These are phyloP conservation scores for Biscutella laevigata DNA, from an alignment of 441 rosid species.

Conservation along the genomic window DNA sequence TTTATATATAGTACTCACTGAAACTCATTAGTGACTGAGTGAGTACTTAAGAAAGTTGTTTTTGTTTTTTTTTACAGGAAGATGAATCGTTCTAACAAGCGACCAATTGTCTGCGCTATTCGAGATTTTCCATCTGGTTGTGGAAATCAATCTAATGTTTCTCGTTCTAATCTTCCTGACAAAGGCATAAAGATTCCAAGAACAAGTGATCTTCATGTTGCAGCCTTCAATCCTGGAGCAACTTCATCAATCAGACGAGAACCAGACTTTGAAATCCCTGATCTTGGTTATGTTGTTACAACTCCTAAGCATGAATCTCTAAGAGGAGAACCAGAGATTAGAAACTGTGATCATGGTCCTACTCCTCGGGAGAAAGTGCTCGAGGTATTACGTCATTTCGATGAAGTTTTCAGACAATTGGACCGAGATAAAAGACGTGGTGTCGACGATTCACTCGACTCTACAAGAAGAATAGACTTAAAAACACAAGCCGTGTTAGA, in stretches of 20 bases:
- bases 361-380: slow-evolving; percentile 13
- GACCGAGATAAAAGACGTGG: background rate
- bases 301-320: background rate
- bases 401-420: background rate
- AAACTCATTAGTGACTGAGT: background rate
- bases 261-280: background rate
- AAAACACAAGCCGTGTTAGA: slow-evolving; percentile 35
- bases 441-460: background rate
- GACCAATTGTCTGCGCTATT: background rate
- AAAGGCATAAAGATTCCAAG: background rate
- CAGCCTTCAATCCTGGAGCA: background rate
- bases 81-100: background rate
- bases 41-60: background rate
- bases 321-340: background rate
- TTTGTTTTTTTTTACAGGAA: slow-evolving; percentile 5
- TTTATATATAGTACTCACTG: no score
- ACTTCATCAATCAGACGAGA: background rate
- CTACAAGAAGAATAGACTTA: slow-evolving; percentile 18
- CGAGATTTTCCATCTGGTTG: slow-evolving; percentile 17
- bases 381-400: background rate
- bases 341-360: background rate
- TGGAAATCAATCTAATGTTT: background rate
- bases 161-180: background rate
- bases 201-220: background rate
- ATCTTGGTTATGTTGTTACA: background rate